Base-by-base conservation (phyloP, 1,284 basidiomycete species). In the Fistulinella cinereoalba region DNA sequence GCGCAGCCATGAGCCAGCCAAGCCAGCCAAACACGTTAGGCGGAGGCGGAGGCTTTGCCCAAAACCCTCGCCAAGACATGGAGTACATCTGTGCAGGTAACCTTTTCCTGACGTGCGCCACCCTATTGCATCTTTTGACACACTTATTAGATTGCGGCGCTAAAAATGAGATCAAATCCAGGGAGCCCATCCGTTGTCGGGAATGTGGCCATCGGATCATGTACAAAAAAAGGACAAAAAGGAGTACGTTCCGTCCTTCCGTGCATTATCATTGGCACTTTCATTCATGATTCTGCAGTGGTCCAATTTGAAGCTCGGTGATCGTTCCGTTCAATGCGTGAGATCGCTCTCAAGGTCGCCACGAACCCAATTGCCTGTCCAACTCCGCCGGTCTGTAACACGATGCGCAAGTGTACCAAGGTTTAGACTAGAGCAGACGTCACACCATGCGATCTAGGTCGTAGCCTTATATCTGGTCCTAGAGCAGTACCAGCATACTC, bases 121-220 rank as follows among this genome's bases (percentile, higher is more conserved):
- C 23, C 6, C 19, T 19, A 18, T 44, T 31, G 16, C 41, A 12
- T 13, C 3, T 21, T 47, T 49, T 62, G 43, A 62, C 36, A 15
- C 19, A 27, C 37, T 24, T n/a, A 46, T 39, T 50, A 97, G 95
- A 98, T 69, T 98, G 96, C 68, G 91, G 92, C 49, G 88, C 88
- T 3, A 89, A 91, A 71, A 97, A 97, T 67, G 85, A 90, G 62
- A 95, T 98, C 67, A 88, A 86, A 67, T 77, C 91, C n/a, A 76
- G 91, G 51, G 96, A 99, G 68, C 92, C 93, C 37, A 97, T 98
- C 59, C 86, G 96, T 47, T 99, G 96, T 72, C 81, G 90, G 59
- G 94, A 98, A 67, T 99, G 96, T 64, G 96, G 96, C 3, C 96
- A 97, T 69, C 85, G 96, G 54, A 95, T 99, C 67, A 97, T 99